Base-by-base conservation (phyloP, 106 monocot genomes). In the Posidonia australis region DNA sequence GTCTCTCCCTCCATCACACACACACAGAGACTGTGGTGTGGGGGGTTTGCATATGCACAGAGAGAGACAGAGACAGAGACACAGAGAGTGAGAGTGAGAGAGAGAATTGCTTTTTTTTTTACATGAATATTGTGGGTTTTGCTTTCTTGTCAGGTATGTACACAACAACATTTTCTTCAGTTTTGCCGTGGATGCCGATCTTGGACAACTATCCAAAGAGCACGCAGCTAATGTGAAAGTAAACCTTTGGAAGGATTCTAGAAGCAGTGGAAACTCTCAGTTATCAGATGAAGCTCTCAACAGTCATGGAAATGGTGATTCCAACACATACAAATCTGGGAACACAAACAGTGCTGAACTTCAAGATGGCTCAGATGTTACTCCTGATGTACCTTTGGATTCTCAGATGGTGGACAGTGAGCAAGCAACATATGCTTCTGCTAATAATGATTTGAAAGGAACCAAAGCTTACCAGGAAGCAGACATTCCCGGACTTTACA, bases 131-230 rank as follows among this genome's bases (percentile, higher is more conserved):
- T 17, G 49, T 49, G n/a, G n/a, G n/a, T n/a, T 57, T 46, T 51
- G 13, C 11, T 68, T 36, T 46, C 68, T 20, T 28, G 57, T 20
- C 66, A 98, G 96, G 96, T 98, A 98, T 67, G 96, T 91, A n/a
- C 91, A 98, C 78, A 98, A 98, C 64, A 98, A 88, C 36, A 87
- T 98, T 21, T 98, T 98, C 78, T 98, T 98, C 59, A 98, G 91
- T 69, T 96, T 98, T 79, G 91, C 98, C 69, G 78, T 91, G 16
- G 98, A 98, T 73, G 80, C 82, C 1, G 90, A 98, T 51, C 68
- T 91, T 77, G 83, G 82, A 66, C 76, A 83, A 23, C 58, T 88
- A 62, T 79, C 81, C 16, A 85, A 87, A 67, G 80, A 77, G 55
- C 70, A 61, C 29, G 62, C 74, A 42, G 24, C 44, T 25, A 65